phyloP scores from a whole-genome alignment of 2,329 filamentous ascomycete genomes.

The Epichloe baconii region DNA sequence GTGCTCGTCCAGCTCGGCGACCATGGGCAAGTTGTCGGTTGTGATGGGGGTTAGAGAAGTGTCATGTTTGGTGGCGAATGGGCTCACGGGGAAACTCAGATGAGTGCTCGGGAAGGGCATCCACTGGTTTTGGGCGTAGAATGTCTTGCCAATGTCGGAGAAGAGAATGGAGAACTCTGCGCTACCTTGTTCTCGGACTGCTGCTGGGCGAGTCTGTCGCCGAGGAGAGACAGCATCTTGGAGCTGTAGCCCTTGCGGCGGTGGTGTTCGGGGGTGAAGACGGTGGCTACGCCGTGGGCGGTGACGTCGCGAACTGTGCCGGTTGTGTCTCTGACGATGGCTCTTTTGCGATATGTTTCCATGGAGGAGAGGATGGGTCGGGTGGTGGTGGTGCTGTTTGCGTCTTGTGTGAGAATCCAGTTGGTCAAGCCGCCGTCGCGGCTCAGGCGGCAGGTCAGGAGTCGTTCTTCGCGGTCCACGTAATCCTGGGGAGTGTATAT shows the following conservation, averaged over 20 bases:
- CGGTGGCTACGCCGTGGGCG: conserved; percentile 65
- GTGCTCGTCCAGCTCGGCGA: conserved; percentile 52
- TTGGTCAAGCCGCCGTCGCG: conserved; percentile 44
- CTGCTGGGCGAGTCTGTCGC: conserved; percentile 21
- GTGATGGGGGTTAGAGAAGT: conserved; percentile 31
- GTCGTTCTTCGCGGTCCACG: conserved; percentile 43
- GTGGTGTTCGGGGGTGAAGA: conserved; percentile 58
- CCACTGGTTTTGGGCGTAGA: conserved; percentile 72
- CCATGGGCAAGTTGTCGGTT: conserved; percentile 43
- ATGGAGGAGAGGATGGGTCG: conserved; percentile 48
- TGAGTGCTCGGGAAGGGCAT: conserved; percentile 60
- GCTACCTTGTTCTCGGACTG: conserved; percentile 18
- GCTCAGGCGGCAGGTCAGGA: conserved; percentile 44
- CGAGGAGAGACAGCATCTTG: conserved; percentile 59
- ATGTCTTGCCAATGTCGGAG: conserved; percentile 74
- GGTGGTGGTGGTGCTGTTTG: conserved; percentile 10
- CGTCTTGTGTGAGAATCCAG: conserved; percentile 45
- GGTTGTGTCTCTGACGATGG: conserved; percentile 29
- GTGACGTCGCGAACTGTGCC: conserved; percentile 36
- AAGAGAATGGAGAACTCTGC: conserved; percentile 63
- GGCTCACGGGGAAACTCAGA: conserved; percentile 39
- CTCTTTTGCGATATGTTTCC: conserved; percentile 49
- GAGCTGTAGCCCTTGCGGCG: conserved; percentile 64
- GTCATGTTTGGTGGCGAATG: conserved; percentile 15
- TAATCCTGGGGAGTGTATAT: conserved; percentile 43